Evolutionary conservation across 75 land plant species (phyloP).

Genomic region (Azolla pinnata): DNA sequence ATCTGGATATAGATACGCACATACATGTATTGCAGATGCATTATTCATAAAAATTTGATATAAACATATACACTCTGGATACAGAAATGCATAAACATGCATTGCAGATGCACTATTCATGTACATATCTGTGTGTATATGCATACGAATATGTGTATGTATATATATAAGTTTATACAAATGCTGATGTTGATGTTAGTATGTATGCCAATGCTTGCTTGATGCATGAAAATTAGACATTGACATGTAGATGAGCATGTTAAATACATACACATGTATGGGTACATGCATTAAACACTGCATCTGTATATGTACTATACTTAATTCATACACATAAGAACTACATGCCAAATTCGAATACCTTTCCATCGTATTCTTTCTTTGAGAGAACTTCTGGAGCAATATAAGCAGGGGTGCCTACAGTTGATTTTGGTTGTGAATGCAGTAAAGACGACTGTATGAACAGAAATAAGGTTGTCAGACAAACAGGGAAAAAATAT

Average conservation of each 20-base stretch:
- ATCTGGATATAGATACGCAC: neutral
- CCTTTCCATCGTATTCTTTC: too few relatives aligned
- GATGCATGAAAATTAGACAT: neutral
- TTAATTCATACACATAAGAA: neutral
- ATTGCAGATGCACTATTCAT: neutral
- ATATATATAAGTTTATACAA: neutral
- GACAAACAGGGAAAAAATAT: too few relatives aligned
- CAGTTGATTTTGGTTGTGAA: constrained; percentile 24
- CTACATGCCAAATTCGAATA: too few relatives aligned
- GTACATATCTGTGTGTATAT: neutral
- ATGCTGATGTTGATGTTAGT: neutral
- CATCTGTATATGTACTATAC: neutral
- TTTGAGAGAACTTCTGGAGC: constrained; percentile 56
- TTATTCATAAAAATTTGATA: neutral
- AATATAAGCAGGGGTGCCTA: constrained; percentile 52
- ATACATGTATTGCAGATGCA: neutral
- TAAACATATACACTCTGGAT: neutral
- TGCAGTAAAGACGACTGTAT: constrained; percentile 24
- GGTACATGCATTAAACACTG: neutral
- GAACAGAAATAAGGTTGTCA: neutral
- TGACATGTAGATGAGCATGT: neutral
- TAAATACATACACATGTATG: neutral
- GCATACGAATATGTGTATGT: neutral
- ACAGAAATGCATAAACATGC: neutral
- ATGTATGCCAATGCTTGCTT: neutral